Base-by-base conservation (phyloP, 148 eudicot species). In the Rhododendron vialii region DNA sequence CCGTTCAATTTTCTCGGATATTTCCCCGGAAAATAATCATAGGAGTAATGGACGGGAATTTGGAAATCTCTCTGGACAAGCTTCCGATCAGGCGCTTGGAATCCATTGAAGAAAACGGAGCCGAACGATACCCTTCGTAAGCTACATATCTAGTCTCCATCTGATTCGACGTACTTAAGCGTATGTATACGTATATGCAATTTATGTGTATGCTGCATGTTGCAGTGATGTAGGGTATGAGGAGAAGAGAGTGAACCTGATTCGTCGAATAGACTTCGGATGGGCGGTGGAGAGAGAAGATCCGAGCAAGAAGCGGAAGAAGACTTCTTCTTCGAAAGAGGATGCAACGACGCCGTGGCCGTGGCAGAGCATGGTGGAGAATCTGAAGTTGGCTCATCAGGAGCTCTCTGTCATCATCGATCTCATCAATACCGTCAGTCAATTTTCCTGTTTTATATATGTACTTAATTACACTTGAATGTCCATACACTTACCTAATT, bases 281-380 rank as follows among this genome's bases (percentile, higher is more conserved):
- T 97, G 96, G 96, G 99, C 98, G 41, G 92, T 97, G 83, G 98
- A 97, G 89, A 95, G 94, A 87, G 98, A 93, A 88, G 92, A 92
- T 78, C 88, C 93, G 5, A 86, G 83, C 82, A 97, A 97, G 96
- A 95, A 94, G 95, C 96, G 88, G 91, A 97, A 94, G 94, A 91
- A 86, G 79, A 57, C 48, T 87, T 78, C 87, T 41, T 30, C 90
- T 28, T 86, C 91, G 3, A 92, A 91, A 83, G 96, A 95, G 85
- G 90, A 89, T 28, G 47, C 93, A n/a, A 55, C 91, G 17, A 81
- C 91, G 63, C 91, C 93, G 43, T 93, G 94, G 89, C 95, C 93
- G 18, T 95, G 98, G 99, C 96, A 94, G 89, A 93, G 92, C 83
- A 84, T 97, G 88, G 88, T 93, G 24, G 98, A 97, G 91, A 95